These are phyloP conservation scores for Pseudogymnoascus sp. DNA, from an alignment of 2,329 filamentous ascomycete genomes.

Conservation along the genomic window DNA sequence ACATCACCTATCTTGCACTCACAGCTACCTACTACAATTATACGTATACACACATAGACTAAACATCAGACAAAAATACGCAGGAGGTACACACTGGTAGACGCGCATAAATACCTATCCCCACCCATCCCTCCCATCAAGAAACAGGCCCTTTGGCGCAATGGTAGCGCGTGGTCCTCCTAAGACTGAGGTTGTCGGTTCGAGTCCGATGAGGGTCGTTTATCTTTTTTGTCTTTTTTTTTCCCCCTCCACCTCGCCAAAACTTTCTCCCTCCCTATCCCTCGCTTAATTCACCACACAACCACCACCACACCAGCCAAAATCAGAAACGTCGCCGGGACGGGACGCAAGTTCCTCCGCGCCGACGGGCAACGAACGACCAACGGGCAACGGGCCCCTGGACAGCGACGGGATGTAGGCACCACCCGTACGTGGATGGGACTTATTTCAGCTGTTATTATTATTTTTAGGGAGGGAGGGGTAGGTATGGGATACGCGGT, in stretches of 20 bases:
- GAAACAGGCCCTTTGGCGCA: constrained; percentile 31
- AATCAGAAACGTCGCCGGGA: too few species aligned
- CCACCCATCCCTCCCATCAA: neutral
- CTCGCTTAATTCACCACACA: neutral
- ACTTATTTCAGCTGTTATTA: neutral
- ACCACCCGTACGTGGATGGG: neutral
- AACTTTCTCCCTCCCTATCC: neutral
- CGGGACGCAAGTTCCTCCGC: too few species aligned
- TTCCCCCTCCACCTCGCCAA: neutral
- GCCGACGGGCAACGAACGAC: too few species aligned
- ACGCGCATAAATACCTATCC: neutral
- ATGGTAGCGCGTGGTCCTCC: constrained; percentile 44
- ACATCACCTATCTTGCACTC: too few species aligned
- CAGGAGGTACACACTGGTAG: too few species aligned
- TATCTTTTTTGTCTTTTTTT: neutral
- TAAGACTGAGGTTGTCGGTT: constrained; percentile 41
- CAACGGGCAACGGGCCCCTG: neutral
- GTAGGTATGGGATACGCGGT: neutral
- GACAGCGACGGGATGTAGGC: neutral
- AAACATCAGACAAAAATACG: too few species aligned
- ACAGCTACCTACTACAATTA: too few species aligned
- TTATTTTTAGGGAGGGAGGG: neutral
- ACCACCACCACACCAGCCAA: too few species aligned
- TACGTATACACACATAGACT: too few species aligned
- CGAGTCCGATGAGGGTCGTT: constrained; percentile 21